Conservation (phyloP, 176 grass and related monocot genomes). For the Saccharum spontaneum region DNA sequence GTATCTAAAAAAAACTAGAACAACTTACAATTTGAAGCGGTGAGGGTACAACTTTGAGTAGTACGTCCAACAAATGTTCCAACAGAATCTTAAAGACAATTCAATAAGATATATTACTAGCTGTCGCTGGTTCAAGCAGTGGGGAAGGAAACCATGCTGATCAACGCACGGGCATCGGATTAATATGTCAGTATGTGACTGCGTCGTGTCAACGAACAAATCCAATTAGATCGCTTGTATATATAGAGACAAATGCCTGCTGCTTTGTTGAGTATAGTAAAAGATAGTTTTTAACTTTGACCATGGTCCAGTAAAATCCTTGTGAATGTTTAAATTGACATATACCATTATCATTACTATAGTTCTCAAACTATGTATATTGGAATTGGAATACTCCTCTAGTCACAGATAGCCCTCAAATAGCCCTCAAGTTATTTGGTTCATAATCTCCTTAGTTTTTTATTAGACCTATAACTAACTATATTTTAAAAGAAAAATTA, state of each 20-base stretch:
- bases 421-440: no score
- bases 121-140: neutral
- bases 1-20: no score
- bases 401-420: no score
- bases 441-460: neutral
- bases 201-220: neutral
- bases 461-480: neutral
- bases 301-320: neutral
- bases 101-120: neutral
- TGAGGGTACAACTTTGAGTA: neutral
- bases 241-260: neutral
- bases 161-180: neutral
- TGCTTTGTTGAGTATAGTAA: neutral
- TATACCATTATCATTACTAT: neutral
- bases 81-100: neutral
- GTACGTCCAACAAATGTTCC: neutral
- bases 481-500: no score
- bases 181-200: neutral
- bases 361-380: neutral
- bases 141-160: neutral
- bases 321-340: neutral
- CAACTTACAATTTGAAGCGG: no score
- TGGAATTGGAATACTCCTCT: neutral
- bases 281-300: neutral
- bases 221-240: neutral